Evolutionary conservation across 805 yeast species (phyloP), one percentile per base, ranked within the genome.

Genomic region (Metschnikowia arizonensis): DNA sequence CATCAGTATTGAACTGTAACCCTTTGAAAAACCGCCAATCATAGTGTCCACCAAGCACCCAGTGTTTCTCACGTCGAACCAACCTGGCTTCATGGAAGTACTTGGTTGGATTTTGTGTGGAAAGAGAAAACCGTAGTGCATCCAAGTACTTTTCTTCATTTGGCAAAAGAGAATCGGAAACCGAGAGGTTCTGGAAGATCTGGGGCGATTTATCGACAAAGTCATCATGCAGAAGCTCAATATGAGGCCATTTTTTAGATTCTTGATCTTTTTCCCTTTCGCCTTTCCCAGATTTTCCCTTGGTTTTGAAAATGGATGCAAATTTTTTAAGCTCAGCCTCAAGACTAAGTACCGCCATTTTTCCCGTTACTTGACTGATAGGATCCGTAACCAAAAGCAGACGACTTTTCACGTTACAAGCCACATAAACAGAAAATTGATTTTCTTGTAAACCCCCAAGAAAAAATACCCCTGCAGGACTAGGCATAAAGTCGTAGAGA

Each of bases 71-170:
- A n/a, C 31, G 25, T n/a, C 44, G 29, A 12, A 34, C 30, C 24
- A 51, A 14, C 15, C 57, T 49, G 4, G 79, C 76, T 53, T 76
- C 79, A 36, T 63, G 61, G 48, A 75, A 75, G 52, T 67, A 69
- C 44, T 73, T 70, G 18, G 60, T 12, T 53, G 9, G 72, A 50
- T 25, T 30, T 28, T 4, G 36, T 3, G 33, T 44, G 21, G 23
- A 25, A 17, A 31, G 43, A 14, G 41, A 50, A 21, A 8, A 48
- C 25, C 35, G 44, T 26, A 54, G 42, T 5, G 53, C 44, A 10
- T 50, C 36, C 38, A 46, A 50, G 54, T 48, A 56, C n/a, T 12
- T 14, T 15, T 30, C 11, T 24, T 57, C 57, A 19, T 36, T 50
- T 2, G 33, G 30, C 10, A 12, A 5, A n/a, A 33, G 36, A 3